These are phyloP conservation scores for Neonothopanus nambi DNA, from an alignment of 1,284 basidiomycete species.

Conservation along the genomic window DNA sequence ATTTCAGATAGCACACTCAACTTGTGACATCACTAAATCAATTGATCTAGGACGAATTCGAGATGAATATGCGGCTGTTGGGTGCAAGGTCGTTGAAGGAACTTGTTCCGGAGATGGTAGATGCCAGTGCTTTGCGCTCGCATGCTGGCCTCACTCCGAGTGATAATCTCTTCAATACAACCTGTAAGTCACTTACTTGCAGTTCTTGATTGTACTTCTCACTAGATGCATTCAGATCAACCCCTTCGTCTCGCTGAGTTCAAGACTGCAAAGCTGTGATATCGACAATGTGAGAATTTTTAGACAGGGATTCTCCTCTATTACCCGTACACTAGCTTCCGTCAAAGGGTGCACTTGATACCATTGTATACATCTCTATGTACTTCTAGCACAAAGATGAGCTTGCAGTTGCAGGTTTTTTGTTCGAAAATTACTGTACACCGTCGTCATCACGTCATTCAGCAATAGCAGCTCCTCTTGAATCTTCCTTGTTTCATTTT, in stretches of 20 bases:
- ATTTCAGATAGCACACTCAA: conserved; percentile 2
- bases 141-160: conserved; percentile 42
- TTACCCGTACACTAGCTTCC: too few species aligned
- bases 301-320: too few species aligned
- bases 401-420: too few species aligned
- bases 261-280: conserved; percentile 14
- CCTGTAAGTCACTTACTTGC: conserved; percentile 41
- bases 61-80: conserved; percentile 84
- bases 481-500: too few species aligned
- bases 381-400: too few species aligned
- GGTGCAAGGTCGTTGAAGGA: conserved; percentile 76
- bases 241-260: conserved; percentile 31
- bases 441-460: too few species aligned
- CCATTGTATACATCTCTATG: too few species aligned
- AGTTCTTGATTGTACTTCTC: background rate
- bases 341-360: too few species aligned
- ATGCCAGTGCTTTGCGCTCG: conserved; percentile 44
- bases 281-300: background rate
- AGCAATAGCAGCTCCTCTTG: too few species aligned
- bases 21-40: background rate
- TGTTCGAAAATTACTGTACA: too few species aligned
- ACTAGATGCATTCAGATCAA: conserved; percentile 25
- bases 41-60: conserved; percentile 70
- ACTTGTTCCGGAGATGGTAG: conserved; percentile 81
- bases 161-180: conserved; percentile 51